Percentiles rank a stretch among this genome's conserved stretches.
These are phyloP conservation scores for Sarocladiaceae sp. DNA, from an alignment of 2,329 filamentous ascomycete genomes.

Conservation along the genomic window DNA sequence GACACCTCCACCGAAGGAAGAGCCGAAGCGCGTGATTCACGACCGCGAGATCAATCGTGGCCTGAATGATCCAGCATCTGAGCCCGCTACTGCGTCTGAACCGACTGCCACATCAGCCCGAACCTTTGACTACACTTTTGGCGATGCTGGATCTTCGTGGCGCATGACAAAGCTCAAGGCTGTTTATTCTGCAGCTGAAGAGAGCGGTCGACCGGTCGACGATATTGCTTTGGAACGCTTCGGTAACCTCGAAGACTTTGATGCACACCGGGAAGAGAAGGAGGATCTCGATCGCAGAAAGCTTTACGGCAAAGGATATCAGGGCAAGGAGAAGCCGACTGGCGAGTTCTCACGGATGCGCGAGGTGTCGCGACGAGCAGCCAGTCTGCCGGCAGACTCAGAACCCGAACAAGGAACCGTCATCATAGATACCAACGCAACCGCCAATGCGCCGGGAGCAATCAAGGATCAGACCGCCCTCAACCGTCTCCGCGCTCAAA, in stretches of 20 bases:
- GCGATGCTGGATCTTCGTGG: slow-evolving; percentile 88
- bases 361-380: slow-evolving; percentile 22
- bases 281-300: slow-evolving; percentile 81
- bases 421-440: slow-evolving; percentile 45
- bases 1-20: slow-evolving; percentile 45
- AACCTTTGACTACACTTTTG: slow-evolving; percentile 73
- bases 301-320: slow-evolving; percentile 80
- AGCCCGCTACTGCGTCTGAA: background rate
- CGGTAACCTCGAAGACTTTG: slow-evolving; percentile 77
- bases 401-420: slow-evolving; percentile 49
- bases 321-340: slow-evolving; percentile 79
- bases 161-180: slow-evolving; percentile 91
- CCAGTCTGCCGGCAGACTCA: slow-evolving; percentile 9
- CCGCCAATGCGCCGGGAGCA: slow-evolving; percentile 10
- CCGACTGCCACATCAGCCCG: slow-evolving; percentile 29
- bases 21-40: slow-evolving; percentile 69
- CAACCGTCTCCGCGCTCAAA: slow-evolving; percentile 85
- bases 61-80: slow-evolving; percentile 35
- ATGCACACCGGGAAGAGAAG: slow-evolving; percentile 89
- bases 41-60: slow-evolving; percentile 76
- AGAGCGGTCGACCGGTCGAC: slow-evolving; percentile 68
- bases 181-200: slow-evolving; percentile 75
- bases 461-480: slow-evolving; percentile 67
- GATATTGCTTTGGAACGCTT: slow-evolving; percentile 80
- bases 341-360: slow-evolving; percentile 83